Evolutionary conservation across 306 rosid genomes (phyloP).

Genomic region (Vicia sativa): DNA sequence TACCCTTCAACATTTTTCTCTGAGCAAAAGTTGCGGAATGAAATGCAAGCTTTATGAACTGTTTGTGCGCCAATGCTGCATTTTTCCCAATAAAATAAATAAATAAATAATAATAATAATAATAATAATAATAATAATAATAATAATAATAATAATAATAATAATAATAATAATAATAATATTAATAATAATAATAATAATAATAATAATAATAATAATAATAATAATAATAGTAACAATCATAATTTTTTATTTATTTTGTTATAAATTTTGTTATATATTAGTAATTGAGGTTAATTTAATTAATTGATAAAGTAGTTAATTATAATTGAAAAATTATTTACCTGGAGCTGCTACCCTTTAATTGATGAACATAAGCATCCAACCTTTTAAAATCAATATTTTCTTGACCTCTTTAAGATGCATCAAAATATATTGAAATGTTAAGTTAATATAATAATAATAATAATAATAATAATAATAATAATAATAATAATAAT

Average conservation of each 20-base stretch:
- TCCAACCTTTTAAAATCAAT: constrained; percentile 69
- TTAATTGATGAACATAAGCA: constrained; percentile 84
- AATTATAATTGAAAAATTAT: not conserved
- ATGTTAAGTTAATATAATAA: not conserved
- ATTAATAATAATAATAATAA: constrained; percentile 33
- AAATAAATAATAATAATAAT: no score
- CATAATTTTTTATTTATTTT: no score
- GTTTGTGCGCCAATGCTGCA: constrained; percentile 88
- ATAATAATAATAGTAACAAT: not conserved
- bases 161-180: no score
- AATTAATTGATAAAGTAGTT: not conserved
- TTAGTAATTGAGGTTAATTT: not conserved
- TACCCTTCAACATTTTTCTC: constrained; percentile 74
- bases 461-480: not conserved
- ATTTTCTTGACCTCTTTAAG: constrained; percentile 51
- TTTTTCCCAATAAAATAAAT: no score
- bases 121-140: constrained; percentile 35
- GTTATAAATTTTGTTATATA: constrained; percentile 21
- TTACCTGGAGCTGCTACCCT: constrained; percentile 96
- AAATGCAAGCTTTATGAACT: constrained; percentile 64
- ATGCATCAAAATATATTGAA: not conserved
- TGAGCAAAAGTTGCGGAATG: constrained; percentile 60
- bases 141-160: no score
- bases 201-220: no score
- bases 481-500: no score